phyloP scores from a whole-genome alignment of 2,329 filamentous ascomycete genomes.

The Daldinia eschscholtzii region DNA sequence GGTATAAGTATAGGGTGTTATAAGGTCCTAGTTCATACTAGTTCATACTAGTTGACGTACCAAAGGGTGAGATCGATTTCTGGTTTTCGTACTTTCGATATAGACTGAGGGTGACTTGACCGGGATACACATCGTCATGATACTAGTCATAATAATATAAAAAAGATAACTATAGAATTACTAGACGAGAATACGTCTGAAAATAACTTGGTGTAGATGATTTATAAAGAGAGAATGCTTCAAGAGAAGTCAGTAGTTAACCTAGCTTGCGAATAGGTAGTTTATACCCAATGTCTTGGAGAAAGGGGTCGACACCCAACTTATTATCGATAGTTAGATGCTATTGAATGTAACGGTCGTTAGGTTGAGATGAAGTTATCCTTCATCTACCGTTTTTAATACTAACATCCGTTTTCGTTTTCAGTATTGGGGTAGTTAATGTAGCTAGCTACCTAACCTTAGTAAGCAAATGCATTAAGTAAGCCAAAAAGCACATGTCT shows the following conservation, averaged over 20 bases:
- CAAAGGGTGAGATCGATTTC: conserved; percentile 16
- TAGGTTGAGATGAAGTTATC: neutral
- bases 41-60: neutral
- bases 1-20: conserved; percentile 11
- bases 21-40: conserved; percentile 16
- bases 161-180: neutral
- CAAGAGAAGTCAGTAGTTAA: neutral
- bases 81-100: conserved; percentile 14
- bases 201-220: conserved; percentile 7
- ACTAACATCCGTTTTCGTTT: no score
- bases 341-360: neutral
- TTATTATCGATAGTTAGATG: conserved; percentile 1
- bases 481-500: neutral
- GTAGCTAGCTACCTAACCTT: neutral
- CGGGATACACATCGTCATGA: neutral
- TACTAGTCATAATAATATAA: conserved; percentile 1
- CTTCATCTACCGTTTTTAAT: neutral
- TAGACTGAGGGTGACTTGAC: conserved; percentile 2
- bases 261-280: conserved; percentile 8
- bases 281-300: conserved; percentile 12
- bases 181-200: conserved; percentile 11
- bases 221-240: conserved; percentile 6
- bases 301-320: conserved; percentile 7
- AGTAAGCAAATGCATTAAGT: neutral
- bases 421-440: neutral